phyloP scores from a whole-genome alignment of 495 filamentous ascomycete genomes.

The Aspergillus carlsbadensis region DNA sequence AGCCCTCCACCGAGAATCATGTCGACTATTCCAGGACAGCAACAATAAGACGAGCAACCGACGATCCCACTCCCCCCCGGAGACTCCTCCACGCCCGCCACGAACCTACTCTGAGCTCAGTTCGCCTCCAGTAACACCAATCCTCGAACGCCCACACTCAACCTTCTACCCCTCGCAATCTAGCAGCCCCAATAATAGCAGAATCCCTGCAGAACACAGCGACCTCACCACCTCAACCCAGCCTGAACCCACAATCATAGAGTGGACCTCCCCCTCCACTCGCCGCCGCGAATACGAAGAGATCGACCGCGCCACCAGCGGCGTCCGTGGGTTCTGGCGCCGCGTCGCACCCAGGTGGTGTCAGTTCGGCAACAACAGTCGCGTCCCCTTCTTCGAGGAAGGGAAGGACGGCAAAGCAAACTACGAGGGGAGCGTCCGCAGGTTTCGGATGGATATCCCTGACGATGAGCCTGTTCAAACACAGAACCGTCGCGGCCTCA shows the following conservation, averaged over 20 bases:
- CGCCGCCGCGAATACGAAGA: conserved; percentile 49
- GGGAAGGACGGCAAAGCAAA: conserved; percentile 34
- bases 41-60: conserved; percentile 8
- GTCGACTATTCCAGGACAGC: conserved; percentile 42
- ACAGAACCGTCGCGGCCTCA: conserved; percentile 10
- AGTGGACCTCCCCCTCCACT: conserved; percentile 49
- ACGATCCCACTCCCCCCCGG: conserved; percentile 6
- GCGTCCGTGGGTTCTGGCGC: conserved; percentile 46
- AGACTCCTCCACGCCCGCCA: neutral
- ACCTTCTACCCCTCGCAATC: conserved; percentile 1
- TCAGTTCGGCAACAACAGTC: conserved; percentile 27
- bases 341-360: conserved; percentile 45
- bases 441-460: conserved; percentile 50
- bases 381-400: conserved; percentile 44
- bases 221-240: conserved; percentile 26
- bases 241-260: conserved; percentile 45
- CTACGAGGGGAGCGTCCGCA: conserved; percentile 47
- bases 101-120: conserved; percentile 14
- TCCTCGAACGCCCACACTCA: conserved; percentile 4
- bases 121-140: conserved; percentile 18
- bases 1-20: conserved; percentile 46
- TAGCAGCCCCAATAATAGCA: neutral
- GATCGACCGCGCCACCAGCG: conserved; percentile 48
- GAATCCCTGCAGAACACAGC: conserved; percentile 12
- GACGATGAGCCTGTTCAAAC: conserved; percentile 31